A percentile compares a stretch with the other conserved stretches of the same genome.
Evolutionary conservation across 108 stramenopile genomes (phyloP).

Genomic region (Nannochloropsis gaditana): DNA sequence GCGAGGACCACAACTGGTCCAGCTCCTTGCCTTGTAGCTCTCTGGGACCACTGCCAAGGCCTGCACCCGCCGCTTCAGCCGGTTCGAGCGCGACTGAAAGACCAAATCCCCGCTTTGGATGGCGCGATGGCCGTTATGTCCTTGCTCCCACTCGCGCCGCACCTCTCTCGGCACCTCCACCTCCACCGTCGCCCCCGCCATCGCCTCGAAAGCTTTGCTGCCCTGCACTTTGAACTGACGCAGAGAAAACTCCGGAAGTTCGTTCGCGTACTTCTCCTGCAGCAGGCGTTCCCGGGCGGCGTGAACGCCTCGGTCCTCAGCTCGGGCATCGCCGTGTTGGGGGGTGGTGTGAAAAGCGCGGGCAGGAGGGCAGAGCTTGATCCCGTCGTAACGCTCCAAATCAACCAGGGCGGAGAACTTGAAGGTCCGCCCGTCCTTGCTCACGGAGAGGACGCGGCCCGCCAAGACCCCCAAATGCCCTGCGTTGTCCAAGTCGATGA

Average conservation of each 20-base stretch:
- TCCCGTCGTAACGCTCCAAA: constrained; percentile 7
- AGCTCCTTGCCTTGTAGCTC: not conserved
- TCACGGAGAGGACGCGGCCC: not conserved
- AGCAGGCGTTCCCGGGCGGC: not conserved
- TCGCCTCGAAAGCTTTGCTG: not conserved
- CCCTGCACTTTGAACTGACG: not conserved
- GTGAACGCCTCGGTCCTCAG: not conserved
- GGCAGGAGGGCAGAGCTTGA: not conserved
- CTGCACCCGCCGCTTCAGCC: not conserved
- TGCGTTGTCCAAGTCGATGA: constrained; percentile 20
- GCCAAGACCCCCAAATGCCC: not conserved
- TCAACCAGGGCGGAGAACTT: not conserved
- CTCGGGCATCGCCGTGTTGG: not conserved
- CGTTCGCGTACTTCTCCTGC: not conserved
- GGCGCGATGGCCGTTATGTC: not conserved
- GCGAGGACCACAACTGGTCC: too few species aligned
- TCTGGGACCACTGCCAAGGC: not conserved
- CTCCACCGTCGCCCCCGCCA: not conserved
- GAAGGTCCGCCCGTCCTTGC: not conserved
- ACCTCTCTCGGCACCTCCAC: not conserved
- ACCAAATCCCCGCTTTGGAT: not conserved
- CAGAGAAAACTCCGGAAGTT: not conserved
- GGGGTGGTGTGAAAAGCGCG: constrained; percentile 19
- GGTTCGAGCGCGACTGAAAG: not conserved
- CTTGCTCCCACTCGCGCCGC: not conserved